Evolutionary conservation across 2,329 filamentous ascomycete genomes (phyloP).

Genomic region (Aspergillus pseudotamarii): DNA sequence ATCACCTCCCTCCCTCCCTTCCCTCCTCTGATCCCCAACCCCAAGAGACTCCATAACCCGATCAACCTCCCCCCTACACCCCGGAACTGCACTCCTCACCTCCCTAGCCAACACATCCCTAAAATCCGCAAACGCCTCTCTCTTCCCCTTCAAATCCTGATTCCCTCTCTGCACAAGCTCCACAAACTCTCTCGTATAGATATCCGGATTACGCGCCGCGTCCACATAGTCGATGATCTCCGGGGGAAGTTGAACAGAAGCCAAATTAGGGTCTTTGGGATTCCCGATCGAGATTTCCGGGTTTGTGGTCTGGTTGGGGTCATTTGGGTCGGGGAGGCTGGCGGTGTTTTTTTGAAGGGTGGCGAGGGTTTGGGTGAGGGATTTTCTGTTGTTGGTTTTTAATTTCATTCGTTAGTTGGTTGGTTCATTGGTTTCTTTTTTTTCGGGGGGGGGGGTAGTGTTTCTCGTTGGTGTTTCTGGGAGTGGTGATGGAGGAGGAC

Average conservation of each 20-base stretch:
- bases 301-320: background rate
- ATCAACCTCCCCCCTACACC: conserved; percentile 57
- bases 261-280: conserved; percentile 5
- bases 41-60: conserved; percentile 43
- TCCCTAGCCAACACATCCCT: conserved; percentile 61
- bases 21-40: background rate
- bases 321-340: conserved; percentile 9
- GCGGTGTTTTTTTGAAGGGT: conserved; percentile 51
- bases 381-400: conserved; percentile 40
- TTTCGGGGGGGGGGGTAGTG: background rate
- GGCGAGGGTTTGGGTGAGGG: conserved; percentile 57
- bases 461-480: too few species aligned
- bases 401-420: background rate
- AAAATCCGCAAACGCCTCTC: conserved; percentile 61
- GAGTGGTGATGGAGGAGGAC: background rate
- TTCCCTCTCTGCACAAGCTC: conserved; percentile 66
- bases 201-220: conserved; percentile 65
- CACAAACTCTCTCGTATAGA: conserved; percentile 68
- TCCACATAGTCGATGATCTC: conserved; percentile 67
- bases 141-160: conserved; percentile 63
- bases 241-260: conserved; percentile 55
- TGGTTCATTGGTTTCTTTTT: background rate
- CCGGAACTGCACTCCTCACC: conserved; percentile 61
- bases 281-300: conserved; percentile 1
- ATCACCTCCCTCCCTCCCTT: background rate